Conservation (phyloP, 805 yeast species). For the Starmerella stigmatis region DNA sequence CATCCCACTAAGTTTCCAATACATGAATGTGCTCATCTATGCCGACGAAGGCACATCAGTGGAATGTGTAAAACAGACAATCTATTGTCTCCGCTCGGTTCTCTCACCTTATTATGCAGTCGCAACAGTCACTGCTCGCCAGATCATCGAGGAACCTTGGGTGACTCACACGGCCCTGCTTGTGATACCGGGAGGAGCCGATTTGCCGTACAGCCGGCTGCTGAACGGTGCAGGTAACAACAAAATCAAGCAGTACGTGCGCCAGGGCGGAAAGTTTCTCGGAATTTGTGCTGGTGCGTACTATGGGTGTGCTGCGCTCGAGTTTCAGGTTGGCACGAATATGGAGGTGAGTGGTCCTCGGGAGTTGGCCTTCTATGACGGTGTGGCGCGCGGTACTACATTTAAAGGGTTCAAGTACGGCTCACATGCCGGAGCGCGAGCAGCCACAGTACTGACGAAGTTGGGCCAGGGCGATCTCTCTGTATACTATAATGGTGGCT, state of each 20-base stretch:
- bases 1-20: neutral
- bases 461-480: conserved; percentile 6
- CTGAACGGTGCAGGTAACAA: conserved; percentile 62
- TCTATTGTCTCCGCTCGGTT: conserved; percentile 61
- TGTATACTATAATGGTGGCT: conserved; percentile 80
- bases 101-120: conserved; percentile 88
- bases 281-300: conserved; percentile 97
- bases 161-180: conserved; percentile 60
- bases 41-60: conserved; percentile 76
- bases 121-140: conserved; percentile 50
- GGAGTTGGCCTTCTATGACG: conserved; percentile 74
- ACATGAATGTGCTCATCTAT: conserved; percentile 67
- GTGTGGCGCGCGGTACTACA: conserved; percentile 71
- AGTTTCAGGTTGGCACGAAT: conserved; percentile 65
- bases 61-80: conserved; percentile 74
- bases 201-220: conserved; percentile 66
- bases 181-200: conserved; percentile 96
- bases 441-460: conserved; percentile 32
- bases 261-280: conserved; percentile 67
- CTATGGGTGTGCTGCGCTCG: conserved; percentile 62
- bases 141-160: conserved; percentile 81
- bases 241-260: conserved; percentile 51
- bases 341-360: conserved; percentile 81
- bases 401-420: conserved; percentile 71
- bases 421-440: conserved; percentile 63